Base-by-base conservation (phyloP, 2,329 filamentous ascomycete species). In the Dryadomyces sulphureus region DNA sequence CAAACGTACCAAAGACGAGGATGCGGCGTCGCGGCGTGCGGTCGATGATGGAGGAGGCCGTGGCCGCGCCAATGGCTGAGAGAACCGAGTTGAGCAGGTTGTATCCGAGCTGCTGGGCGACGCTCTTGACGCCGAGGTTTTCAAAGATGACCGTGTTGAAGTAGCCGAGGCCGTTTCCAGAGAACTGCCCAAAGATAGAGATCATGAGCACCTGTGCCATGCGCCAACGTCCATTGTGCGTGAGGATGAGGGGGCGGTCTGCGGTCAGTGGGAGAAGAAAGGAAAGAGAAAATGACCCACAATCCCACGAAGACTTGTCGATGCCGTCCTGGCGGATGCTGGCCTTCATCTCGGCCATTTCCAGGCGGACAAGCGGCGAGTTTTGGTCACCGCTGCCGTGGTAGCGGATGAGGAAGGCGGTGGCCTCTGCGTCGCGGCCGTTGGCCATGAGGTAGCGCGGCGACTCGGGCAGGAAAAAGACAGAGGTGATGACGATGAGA, bases 131-230 rank as follows among this genome's bases (percentile, higher is more conserved):
- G 27, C 65, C 65, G 22, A 67, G 58, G 44, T 60, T 58, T 38
- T 61, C 51, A 54, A 67, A 70, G 52, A 72, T 70, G 34, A 60
- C 62, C 7, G 68, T 61, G 55, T 70, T 70, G 57, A 70, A 72
- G 59, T 71, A 72, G 14, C 67, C 66, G 7, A 71, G 62, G 44
- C 67, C 67, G 48, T 70, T 70, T 19, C 68, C 68, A 1, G 68
- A 70, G 57, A 69, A 71, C 53, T 71, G 67, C 16, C 67, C 68
- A 46, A 71, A 71, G 49, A 70, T 59, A 39, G 67, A 67, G 50
- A 71, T 70, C 65, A 70, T 69, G 50, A 70, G 51, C 38, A 70
- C 67, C 49, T 70, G 67, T 5, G 61, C 58, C 46, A 68, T 65
- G 21, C 68, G 61, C 67, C 67, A 70, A 45, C 68, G 66, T 38